Percentiles rank a stretch among this genome's conserved stretches.
Conservation (phyloP, 257 asterid species). For the Jacaranda copaia region DNA sequence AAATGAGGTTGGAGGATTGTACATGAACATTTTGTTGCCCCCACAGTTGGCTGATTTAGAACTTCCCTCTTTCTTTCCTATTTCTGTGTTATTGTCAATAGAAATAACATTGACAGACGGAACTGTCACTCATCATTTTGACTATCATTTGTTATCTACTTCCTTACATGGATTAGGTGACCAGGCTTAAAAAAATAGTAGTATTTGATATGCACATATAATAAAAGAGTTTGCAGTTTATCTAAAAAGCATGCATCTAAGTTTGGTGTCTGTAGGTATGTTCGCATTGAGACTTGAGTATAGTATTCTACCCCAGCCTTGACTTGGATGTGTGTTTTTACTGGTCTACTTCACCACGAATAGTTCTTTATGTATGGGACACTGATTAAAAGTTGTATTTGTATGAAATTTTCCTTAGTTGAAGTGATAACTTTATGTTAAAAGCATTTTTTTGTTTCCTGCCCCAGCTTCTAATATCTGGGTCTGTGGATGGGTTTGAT, state of each 20-base stretch:
- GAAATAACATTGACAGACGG: too few species aligned
- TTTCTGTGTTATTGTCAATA: neutral
- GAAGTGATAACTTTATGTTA: conserved; percentile 18
- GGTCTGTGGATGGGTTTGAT: conserved; percentile 90
- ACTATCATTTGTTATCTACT: neutral
- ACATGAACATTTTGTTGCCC: too few species aligned
- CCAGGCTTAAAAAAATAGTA: neutral
- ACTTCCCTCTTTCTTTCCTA: neutral
- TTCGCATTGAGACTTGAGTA: too few species aligned
- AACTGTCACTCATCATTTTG: too few species aligned
- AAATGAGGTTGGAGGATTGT: too few species aligned
- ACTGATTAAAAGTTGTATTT: neutral
- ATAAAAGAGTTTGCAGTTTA: neutral
- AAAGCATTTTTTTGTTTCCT: conserved; percentile 21
- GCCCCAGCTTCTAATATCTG: conserved; percentile 89
- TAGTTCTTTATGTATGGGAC: neutral
- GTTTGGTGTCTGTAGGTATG: too few species aligned
- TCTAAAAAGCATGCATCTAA: neutral
- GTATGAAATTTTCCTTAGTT: neutral
- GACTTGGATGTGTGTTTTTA: neutral
- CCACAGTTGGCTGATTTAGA: neutral
- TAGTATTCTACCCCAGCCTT: too few species aligned
- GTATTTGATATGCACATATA: neutral
- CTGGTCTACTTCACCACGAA: neutral
- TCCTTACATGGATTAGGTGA: neutral